Evolutionary conservation across 495 filamentous ascomycete species (phyloP), one percentile per base, ranked within the genome.

Genomic region (Aspergillus bridgeri): DNA sequence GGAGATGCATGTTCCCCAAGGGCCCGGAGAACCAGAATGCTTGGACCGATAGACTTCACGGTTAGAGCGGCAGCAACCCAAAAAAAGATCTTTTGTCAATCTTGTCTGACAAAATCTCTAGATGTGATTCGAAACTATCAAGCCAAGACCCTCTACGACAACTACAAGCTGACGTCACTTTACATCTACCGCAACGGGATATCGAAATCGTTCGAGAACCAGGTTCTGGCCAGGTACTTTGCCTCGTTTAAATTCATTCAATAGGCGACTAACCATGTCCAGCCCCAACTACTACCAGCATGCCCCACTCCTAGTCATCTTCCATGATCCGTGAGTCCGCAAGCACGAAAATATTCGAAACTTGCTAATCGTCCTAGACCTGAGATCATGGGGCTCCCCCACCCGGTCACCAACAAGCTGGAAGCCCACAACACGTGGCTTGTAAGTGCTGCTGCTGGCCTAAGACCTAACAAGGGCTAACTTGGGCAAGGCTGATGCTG

Each of bases 351-450:
- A 50, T 33, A 50, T 25, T 22, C n/a, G n/a, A n/a, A n/a, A n/a
- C 11, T 62, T 17, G 56, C 49, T 67, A 45, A 71, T 73, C 33
- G 70, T 44, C 22, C 54, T 24, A 91, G 87, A 42, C 91, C 92
- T 6, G 88, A 89, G 54, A 66, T 92, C 6, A 77, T 85, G 63
- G 87, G 84, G 19, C 76, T 83, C 38, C 82, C 89, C 11, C 81
- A 95, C 66, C 80, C 84, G 0, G 65, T 85, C 3, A 86, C 87
- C 24, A 89, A 87, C 58, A 84, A 80, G 21, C 68, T 94, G 22
- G 88, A 92, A 57, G 76, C 89, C 15, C 91, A 96, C 65, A 95
- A 96, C 63, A 81, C 85, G 11, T 95, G 86, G 81, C 71, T 97
- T 60, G 93, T 96, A 81, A 67, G 89, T 84, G 42, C n/a, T 38